A percentile compares a stretch with the other conserved stretches of the same genome.
Evolutionary conservation across 2,329 filamentous ascomycete genomes (phyloP).

Genomic region (Ilyonectria sp.): DNA sequence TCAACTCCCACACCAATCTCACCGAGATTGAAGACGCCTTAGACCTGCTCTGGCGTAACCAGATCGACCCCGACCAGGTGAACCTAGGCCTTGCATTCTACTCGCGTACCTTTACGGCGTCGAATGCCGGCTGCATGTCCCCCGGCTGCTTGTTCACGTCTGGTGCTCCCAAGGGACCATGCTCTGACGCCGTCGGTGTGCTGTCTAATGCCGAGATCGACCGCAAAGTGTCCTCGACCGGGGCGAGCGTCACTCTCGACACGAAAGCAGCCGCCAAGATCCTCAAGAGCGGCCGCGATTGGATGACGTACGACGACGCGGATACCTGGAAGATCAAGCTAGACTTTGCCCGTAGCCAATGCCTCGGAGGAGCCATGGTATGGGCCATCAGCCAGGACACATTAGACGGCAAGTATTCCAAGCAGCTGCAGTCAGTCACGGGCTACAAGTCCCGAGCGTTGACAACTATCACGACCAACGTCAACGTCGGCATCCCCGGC

Average conservation of each 20-base stretch:
- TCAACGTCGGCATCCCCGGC: not conserved
- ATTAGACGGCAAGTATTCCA: constrained; percentile 20
- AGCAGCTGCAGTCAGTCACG: not conserved
- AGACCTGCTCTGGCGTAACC: constrained; percentile 33
- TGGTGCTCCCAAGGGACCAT: constrained; percentile 1
- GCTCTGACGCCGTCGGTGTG: constrained; percentile 21
- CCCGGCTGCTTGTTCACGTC: constrained; percentile 26
- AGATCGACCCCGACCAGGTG: constrained; percentile 22
- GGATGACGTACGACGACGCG: constrained; percentile 30
- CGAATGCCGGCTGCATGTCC: not conserved
- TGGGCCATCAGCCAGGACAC: constrained; percentile 36
- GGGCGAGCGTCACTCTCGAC: not conserved
- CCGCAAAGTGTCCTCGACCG: not conserved
- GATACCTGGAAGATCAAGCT: constrained; percentile 27
- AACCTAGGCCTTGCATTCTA: constrained; percentile 32
- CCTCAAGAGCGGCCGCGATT: constrained; percentile 13
- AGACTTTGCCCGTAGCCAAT: constrained; percentile 14
- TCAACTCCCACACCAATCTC: constrained; percentile 36
- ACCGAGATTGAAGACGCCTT: constrained; percentile 28
- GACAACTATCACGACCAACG: not conserved
- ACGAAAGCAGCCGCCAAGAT: constrained; percentile 27
- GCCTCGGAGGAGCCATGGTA: constrained; percentile 34
- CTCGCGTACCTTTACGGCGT: constrained; percentile 33
- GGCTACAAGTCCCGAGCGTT: not conserved
- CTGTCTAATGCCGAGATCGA: constrained; percentile 28